Percentiles rank a stretch among this genome's conserved stretches.
Evolutionary conservation across 2,329 filamentous ascomycete genomes (phyloP).

Genomic region (Lecanosticta acicola): DNA sequence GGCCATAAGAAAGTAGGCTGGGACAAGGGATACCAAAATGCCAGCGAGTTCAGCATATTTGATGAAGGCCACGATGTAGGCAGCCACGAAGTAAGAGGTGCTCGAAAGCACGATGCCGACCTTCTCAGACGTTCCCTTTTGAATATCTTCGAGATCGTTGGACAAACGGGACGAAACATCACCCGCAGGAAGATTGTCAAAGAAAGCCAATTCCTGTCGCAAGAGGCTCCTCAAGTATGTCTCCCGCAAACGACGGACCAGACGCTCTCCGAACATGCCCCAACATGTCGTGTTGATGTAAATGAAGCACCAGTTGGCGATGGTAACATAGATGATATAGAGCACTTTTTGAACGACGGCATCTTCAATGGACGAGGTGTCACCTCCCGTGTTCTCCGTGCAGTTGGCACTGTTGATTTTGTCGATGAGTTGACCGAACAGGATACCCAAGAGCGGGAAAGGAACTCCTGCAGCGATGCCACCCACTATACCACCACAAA

Average conservation of each 20-base stretch:
- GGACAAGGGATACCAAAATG: slow-evolving; percentile 59
- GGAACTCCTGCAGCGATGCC: slow-evolving; percentile 54
- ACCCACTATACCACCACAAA: slow-evolving; percentile 12
- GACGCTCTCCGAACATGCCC: slow-evolving; percentile 58
- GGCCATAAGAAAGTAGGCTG: slow-evolving; percentile 57
- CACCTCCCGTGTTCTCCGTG: slow-evolving; percentile 29
- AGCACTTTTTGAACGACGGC: slow-evolving; percentile 55
- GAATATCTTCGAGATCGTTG: slow-evolving; percentile 60
- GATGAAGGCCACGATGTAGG: slow-evolving; percentile 62
- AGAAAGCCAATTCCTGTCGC: slow-evolving; percentile 58
- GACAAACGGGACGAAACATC: slow-evolving; percentile 60
- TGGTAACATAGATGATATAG: slow-evolving; percentile 57
- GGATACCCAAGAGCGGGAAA: slow-evolving; percentile 58
- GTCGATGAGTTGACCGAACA: slow-evolving; percentile 60
- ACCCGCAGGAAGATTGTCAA: slow-evolving; percentile 57
- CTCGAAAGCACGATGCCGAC: slow-evolving; percentile 60
- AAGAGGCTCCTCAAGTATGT: slow-evolving; percentile 55
- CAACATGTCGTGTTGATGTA: slow-evolving; percentile 61
- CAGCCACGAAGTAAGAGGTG: slow-evolving; percentile 60
- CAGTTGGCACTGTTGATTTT: slow-evolving; percentile 56
- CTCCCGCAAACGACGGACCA: slow-evolving; percentile 58
- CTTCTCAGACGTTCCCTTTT: slow-evolving; percentile 64
- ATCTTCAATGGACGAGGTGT: slow-evolving; percentile 35
- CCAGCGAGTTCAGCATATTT: slow-evolving; percentile 58
- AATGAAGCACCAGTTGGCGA: slow-evolving; percentile 50